Conservation (phyloP, 768 basidiomycete species). For the Leccinum longicurvipes region DNA sequence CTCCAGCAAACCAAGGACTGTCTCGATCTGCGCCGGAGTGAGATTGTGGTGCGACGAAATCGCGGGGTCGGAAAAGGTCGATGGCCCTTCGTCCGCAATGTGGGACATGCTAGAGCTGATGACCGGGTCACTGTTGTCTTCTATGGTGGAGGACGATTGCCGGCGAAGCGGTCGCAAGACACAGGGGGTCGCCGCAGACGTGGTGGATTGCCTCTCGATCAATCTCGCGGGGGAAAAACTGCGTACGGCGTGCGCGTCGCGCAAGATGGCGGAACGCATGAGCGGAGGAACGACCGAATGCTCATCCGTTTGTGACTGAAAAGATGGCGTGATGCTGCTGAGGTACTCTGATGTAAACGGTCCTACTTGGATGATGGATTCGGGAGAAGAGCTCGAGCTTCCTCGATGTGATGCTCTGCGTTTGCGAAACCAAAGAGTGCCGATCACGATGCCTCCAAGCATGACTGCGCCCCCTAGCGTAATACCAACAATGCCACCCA, state of each 20-base stretch:
- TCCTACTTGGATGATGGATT: background rate
- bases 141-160: background rate
- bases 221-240: background rate
- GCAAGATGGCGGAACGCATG: constrained; percentile 13
- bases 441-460: background rate
- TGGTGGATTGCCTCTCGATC: background rate
- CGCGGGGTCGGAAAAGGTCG: background rate
- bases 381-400: background rate
- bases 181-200: background rate
- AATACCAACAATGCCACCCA: constrained; percentile 14
- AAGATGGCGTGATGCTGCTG: background rate
- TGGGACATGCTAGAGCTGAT: background rate
- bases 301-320: background rate
- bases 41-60: background rate
- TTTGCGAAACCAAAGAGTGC: constrained; percentile 8
- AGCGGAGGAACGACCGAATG: background rate
- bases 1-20: constrained; percentile 11
- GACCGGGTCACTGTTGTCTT: background rate
- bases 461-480: constrained; percentile 9
- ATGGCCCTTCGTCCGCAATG: background rate
- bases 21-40: constrained; percentile 10
- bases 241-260: constrained; percentile 2
- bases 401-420: background rate
- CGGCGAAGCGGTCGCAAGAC: constrained; percentile 5
- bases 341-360: constrained; percentile 7